Evolutionary conservation across 371 early-diverging fungal species (phyloP), one percentile per base, ranked within the genome.

Genomic region (Blakeslea trispora): DNA sequence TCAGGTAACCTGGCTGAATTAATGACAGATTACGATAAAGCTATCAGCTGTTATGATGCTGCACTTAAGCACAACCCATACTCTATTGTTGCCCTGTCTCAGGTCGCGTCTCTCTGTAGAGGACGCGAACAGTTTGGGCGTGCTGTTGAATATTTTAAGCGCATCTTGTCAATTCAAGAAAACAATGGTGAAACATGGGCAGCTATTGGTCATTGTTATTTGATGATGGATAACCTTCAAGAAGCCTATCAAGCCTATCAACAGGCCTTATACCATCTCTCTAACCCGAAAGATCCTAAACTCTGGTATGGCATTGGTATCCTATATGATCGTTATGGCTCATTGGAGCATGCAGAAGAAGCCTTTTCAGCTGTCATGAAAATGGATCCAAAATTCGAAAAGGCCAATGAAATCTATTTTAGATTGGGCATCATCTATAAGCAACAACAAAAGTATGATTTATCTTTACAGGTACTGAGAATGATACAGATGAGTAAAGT

Each of bases 291-390:
- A 87, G 96, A 95, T 57, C 94, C 97, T 5, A 95, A 94, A 61
- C 85, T 97, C 18, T 97, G 98, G 98, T 97, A 95, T 63, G 96
- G 96, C 19, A 94, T 96, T 40, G 98, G 96, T 21, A 95, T 95
- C 28, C 75, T 96, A 8, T 96, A 96, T 61, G 98, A 97, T 64
- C 87, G 96, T 18, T 96, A 93, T 64, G 94, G 93, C 11, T 92
- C 94, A 1, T 88, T 88, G 21, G 96, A 96, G 43, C 91, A 94
- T 64, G 97, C 98, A 11, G 96, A 96, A 67, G 95, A 95, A 61
- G 97, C 97, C 0, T 96, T 96, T 62, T 79, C 90, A 0, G 89
- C 93, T 1, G 97, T 87, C 9, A 83, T 91, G 81, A 71, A 79
- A 50, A 88, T 91, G 87, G 91, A 91, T 43, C 83, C 90, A 7